Conservation (phyloP, 495 filamentous ascomycete genomes). For the Aspergillus steynii region DNA sequence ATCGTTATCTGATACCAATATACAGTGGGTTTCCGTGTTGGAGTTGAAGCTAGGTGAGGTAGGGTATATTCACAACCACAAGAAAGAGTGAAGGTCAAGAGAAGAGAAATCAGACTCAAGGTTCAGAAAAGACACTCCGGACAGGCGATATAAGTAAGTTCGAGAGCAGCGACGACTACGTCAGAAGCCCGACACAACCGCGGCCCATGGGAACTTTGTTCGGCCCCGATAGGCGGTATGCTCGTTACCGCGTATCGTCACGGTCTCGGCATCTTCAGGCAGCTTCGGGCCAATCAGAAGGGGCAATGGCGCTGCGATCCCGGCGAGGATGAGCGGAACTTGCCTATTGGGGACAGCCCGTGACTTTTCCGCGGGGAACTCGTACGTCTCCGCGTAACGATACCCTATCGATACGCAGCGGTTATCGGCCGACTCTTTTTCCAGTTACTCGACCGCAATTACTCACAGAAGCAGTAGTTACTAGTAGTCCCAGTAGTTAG, state of each 20-base stretch:
- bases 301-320: not conserved
- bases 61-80: not conserved
- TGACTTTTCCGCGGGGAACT: slow-evolving; percentile 39
- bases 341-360: slow-evolving; percentile 12
- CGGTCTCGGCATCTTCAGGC: slow-evolving; percentile 1
- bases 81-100: not conserved
- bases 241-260: not conserved
- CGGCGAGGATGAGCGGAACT: slow-evolving; percentile 19
- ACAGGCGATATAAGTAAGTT: slow-evolving; percentile 4
- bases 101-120: slow-evolving; percentile 11
- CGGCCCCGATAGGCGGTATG: slow-evolving; percentile 6
- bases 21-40: no score
- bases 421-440: slow-evolving; percentile 39
- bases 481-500: no score
- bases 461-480: not conserved
- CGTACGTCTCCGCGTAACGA: not conserved
- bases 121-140: not conserved
- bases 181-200: slow-evolving; percentile 38
- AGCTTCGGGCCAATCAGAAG: slow-evolving; percentile 1
- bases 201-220: slow-evolving; percentile 27
- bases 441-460: slow-evolving; percentile 6
- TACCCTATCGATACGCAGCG: slow-evolving; percentile 1
- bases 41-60: not conserved
- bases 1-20: not conserved
- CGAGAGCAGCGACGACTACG: slow-evolving; percentile 23